These are phyloP conservation scores for Globisporangium perplexum DNA, from an alignment of 352 stramenopile genomes.

Conservation along the genomic window DNA sequence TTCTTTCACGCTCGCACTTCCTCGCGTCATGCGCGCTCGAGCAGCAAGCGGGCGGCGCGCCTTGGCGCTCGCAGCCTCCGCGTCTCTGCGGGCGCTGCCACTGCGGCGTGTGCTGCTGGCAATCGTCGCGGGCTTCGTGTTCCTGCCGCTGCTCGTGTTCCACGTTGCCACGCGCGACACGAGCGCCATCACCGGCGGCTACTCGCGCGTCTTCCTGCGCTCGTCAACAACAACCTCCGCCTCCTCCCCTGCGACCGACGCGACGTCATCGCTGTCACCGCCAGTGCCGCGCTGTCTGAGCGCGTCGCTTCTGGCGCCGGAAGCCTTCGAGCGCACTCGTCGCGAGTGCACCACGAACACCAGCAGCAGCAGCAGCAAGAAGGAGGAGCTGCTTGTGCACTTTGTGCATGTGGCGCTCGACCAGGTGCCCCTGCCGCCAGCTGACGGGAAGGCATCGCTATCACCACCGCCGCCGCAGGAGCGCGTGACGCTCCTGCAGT, in stretches of 20 bases:
- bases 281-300: slow-evolving; percentile 16
- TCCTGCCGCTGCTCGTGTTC: slow-evolving; percentile 25
- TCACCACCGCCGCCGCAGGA: slow-evolving; percentile 7
- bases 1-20: no score
- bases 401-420: slow-evolving; percentile 28
- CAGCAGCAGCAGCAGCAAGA: background rate
- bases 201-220: slow-evolving; percentile 3
- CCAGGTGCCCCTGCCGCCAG: slow-evolving; percentile 11
- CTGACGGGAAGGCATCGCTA: background rate
- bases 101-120: slow-evolving; percentile 21
- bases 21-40: background rate
- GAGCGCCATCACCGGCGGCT: slow-evolving; percentile 1
- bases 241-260: no score
- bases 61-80: slow-evolving; percentile 4
- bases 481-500: slow-evolving; percentile 33
- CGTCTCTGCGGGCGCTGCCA: slow-evolving; percentile 8
- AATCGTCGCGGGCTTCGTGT: slow-evolving; percentile 23
- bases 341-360: background rate
- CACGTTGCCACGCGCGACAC: slow-evolving; percentile 27
- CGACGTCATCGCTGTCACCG: no score
- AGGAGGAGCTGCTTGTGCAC: slow-evolving; percentile 17
- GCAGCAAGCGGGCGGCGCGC: background rate
- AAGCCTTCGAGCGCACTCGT: background rate
- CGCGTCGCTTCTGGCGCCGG: slow-evolving; percentile 10
- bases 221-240: background rate